These are phyloP conservation scores for Colletotrichum shisoi DNA, from an alignment of 2,329 filamentous ascomycete genomes.

Conservation along the genomic window DNA sequence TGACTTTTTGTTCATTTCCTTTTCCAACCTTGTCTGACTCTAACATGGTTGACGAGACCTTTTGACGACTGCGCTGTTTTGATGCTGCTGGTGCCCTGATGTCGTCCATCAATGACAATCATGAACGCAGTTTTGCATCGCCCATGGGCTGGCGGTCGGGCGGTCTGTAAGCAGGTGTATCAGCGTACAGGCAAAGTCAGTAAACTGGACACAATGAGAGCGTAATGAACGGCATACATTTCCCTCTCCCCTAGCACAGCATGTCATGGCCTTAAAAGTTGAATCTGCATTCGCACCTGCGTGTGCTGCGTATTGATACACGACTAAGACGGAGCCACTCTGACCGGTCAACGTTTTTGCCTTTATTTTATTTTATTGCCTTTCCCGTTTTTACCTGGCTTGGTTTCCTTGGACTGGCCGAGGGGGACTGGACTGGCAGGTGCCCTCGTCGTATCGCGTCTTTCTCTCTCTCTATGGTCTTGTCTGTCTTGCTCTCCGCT, in stretches of 20 bases:
- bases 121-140: background rate
- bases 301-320: constrained; percentile 27
- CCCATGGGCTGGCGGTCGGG: background rate
- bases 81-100: background rate
- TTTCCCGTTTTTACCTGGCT: constrained; percentile 33
- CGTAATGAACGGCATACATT: background rate
- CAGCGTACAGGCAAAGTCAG: background rate
- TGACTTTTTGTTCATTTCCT: background rate
- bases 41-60: background rate
- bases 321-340: constrained; percentile 32
- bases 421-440: constrained; percentile 12
- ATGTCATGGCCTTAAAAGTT: background rate
- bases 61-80: background rate
- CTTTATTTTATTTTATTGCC: constrained; percentile 25
- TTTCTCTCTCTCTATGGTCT: background rate
- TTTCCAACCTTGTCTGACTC: background rate
- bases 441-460: constrained; percentile 12
- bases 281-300: constrained; percentile 12
- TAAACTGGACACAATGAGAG: background rate
- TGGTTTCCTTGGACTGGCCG: constrained; percentile 18
- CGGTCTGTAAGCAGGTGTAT: background rate
- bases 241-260: background rate
- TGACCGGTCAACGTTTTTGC: constrained; percentile 33
- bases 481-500: constrained; percentile 5
- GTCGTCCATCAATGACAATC: constrained; percentile 11